These are phyloP conservation scores for Schrenkiella parvula DNA, from an alignment of 345 rosid species.

Conservation along the genomic window DNA sequence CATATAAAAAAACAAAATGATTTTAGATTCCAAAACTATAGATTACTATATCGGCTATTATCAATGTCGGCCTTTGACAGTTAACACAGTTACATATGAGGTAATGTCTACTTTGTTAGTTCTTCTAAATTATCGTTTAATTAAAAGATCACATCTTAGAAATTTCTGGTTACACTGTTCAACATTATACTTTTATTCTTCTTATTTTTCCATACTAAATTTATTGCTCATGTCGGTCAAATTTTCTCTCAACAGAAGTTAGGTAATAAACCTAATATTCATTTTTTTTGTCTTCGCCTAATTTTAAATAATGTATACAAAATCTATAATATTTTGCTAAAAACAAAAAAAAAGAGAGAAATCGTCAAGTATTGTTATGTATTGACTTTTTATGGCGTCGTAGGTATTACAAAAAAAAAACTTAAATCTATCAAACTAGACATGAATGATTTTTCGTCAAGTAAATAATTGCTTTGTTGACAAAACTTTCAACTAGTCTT, in stretches of 20 bases:
- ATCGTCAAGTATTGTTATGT: not conserved
- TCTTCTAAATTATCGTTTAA: not conserved
- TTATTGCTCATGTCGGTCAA: not conserved
- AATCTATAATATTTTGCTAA: too few relatives aligned
- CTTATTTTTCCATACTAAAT: not conserved
- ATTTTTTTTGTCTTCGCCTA: slow-evolving; percentile 20
- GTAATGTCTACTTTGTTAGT: not conserved
- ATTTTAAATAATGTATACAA: not conserved
- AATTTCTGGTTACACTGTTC: not conserved
- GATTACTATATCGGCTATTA: not conserved
- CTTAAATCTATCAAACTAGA: not conserved
- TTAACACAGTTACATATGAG: not conserved
- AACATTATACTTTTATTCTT: not conserved
- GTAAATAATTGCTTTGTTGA: not conserved
- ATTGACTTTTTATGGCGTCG: not conserved
- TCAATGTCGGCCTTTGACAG: not conserved
- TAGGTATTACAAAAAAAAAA: not conserved
- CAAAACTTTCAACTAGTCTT: slow-evolving; percentile 10
- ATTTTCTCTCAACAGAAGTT: not conserved
- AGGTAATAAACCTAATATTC: slow-evolving; percentile 17
- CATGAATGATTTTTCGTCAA: not conserved
- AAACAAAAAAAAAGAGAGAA: too few relatives aligned
- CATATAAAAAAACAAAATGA: not conserved
- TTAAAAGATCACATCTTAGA: not conserved
- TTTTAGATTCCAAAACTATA: not conserved